Conservation (phyloP, 2,329 filamentous ascomycete species). For the Elsinoe fawcettii region DNA sequence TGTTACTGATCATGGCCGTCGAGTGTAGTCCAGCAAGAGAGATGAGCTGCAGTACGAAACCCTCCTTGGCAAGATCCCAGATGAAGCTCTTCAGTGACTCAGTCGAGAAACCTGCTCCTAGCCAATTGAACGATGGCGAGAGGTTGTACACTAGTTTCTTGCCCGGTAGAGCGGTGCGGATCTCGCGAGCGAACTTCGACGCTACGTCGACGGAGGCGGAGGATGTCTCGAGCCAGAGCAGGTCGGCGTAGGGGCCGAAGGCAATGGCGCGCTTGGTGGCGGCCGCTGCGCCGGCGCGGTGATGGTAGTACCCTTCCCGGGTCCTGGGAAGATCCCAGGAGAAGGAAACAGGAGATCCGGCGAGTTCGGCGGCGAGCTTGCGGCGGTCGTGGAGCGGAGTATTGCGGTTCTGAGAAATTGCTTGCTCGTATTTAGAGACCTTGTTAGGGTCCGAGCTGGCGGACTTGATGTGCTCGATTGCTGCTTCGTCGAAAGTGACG, state of each 20-base stretch:
- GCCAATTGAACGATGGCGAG: constrained; percentile 97
- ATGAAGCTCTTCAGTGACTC: constrained; percentile 81
- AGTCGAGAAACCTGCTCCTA: constrained; percentile 83
- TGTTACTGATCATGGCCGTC: constrained; percentile 57
- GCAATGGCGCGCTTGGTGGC: constrained; percentile 89
- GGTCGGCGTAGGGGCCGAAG: constrained; percentile 86
- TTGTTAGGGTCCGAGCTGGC: constrained; percentile 18
- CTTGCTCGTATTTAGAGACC: constrained; percentile 15
- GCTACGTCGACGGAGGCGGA: constrained; percentile 77
- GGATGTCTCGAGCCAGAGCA: constrained; percentile 95
- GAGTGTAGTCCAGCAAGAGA: constrained; percentile 57
- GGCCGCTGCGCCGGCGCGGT: constrained; percentile 70
- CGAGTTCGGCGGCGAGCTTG: constrained; percentile 59
- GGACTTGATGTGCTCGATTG: constrained; percentile 30
- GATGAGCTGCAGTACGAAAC: constrained; percentile 60
- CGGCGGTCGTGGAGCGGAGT: constrained; percentile 73
- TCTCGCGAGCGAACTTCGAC: constrained; percentile 64
- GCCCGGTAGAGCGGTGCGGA: constrained; percentile 59
- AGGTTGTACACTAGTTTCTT: constrained; percentile 97
- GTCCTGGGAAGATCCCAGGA: constrained; percentile 89
- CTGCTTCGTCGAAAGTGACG: constrained; percentile 81
- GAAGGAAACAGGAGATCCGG: constrained; percentile 66
- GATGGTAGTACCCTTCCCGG: constrained; percentile 90
- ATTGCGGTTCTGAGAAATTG: constrained; percentile 50
- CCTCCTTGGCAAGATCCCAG: constrained; percentile 89